These are phyloP conservation scores for Calocybe gangraenosa DNA, from an alignment of 768 basidiomycete genomes.

Conservation along the genomic window DNA sequence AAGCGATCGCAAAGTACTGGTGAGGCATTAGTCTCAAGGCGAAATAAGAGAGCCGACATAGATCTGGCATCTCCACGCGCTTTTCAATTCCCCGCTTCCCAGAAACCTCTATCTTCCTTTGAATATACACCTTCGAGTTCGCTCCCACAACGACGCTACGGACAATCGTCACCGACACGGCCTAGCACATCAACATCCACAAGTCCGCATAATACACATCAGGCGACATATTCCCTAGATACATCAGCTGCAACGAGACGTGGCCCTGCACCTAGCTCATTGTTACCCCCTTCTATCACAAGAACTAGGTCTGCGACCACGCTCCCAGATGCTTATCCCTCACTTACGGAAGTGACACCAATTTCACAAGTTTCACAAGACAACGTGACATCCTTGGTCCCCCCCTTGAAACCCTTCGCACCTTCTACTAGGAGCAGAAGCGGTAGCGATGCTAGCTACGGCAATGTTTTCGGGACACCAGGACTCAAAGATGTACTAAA, in stretches of 20 bases:
- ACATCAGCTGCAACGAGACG: slow-evolving; percentile 29
- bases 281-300: slow-evolving; percentile 29
- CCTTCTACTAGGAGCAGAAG: slow-evolving; percentile 38
- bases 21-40: slow-evolving; percentile 18
- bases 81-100: slow-evolving; percentile 39
- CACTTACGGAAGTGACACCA: slow-evolving; percentile 4
- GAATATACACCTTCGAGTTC: slow-evolving; percentile 15
- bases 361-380: slow-evolving; percentile 9
- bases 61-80: slow-evolving; percentile 32
- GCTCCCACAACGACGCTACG: slow-evolving; percentile 17
- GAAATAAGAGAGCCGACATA: slow-evolving; percentile 16
- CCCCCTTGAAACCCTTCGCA: slow-evolving; percentile 45
- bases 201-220: slow-evolving; percentile 38
- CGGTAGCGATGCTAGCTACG: slow-evolving; percentile 40
- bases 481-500: slow-evolving; percentile 73
- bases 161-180: slow-evolving; percentile 28
- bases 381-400: slow-evolving; percentile 26
- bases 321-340: slow-evolving; percentile 25
- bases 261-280: slow-evolving; percentile 17
- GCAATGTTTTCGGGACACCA: slow-evolving; percentile 37
- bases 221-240: slow-evolving; percentile 56
- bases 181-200: slow-evolving; percentile 22
- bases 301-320: slow-evolving; percentile 41
- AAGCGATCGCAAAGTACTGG: slow-evolving; percentile 41
- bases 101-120: slow-evolving; percentile 19